Evolutionary conservation across 805 yeast species (phyloP).

Genomic region (Teunomyces cretensis): DNA sequence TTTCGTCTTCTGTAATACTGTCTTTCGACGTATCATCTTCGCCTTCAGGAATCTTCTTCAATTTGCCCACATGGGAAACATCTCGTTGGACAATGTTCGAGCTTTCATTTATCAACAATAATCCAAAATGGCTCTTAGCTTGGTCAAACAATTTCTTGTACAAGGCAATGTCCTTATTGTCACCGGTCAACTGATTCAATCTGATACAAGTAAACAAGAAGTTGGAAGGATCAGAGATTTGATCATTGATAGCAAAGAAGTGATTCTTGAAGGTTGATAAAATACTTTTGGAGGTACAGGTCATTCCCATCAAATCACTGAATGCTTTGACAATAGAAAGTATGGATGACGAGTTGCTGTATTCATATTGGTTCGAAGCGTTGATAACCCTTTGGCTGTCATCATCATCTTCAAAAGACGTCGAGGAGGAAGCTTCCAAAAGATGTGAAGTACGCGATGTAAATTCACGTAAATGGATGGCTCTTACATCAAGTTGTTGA

Average conservation of each 20-base stretch:
- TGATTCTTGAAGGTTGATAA: slow-evolving; percentile 32
- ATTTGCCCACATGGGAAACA: neutral
- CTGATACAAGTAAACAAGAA: slow-evolving; percentile 26
- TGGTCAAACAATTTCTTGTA: slow-evolving; percentile 26
- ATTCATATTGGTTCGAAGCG: slow-evolving; percentile 22
- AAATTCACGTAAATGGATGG: slow-evolving; percentile 56
- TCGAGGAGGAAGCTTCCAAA: slow-evolving; percentile 54
- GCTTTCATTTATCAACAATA: slow-evolving; percentile 24
- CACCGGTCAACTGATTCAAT: slow-evolving; percentile 16
- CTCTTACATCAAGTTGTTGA: slow-evolving; percentile 38
- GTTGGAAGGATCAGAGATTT: slow-evolving; percentile 23
- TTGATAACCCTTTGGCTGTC: slow-evolving; percentile 4
- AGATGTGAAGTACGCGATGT: slow-evolving; percentile 70
- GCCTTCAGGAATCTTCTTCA: neutral
- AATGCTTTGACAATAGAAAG: slow-evolving; percentile 35
- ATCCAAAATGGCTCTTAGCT: slow-evolving; percentile 31
- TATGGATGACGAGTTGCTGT: slow-evolving; percentile 30
- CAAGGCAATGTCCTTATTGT: slow-evolving; percentile 20
- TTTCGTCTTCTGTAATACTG: slow-evolving; percentile 7
- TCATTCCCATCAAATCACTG: slow-evolving; percentile 29
- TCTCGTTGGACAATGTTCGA: neutral
- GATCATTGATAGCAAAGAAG: slow-evolving; percentile 31
- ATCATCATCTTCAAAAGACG: slow-evolving; percentile 20
- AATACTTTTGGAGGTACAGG: slow-evolving; percentile 27
- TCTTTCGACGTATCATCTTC: neutral